Evolutionary conservation across 495 filamentous ascomycete genomes (phyloP).

Genomic region (Apodospora peruviana): DNA sequence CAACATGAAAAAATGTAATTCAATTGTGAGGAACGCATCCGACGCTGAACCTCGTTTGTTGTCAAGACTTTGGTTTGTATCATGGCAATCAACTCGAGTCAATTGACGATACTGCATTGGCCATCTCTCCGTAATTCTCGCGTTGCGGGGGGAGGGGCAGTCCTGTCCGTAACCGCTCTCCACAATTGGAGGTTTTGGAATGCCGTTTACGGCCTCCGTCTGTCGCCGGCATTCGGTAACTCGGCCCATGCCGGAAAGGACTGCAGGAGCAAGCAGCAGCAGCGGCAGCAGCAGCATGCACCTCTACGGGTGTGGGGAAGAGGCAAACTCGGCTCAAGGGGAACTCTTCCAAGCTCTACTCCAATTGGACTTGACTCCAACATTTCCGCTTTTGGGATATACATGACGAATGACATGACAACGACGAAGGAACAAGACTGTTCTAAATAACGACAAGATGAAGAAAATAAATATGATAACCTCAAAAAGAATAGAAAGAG

Average conservation of each 20-base stretch:
- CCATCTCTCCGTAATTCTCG: not conserved
- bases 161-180: not conserved
- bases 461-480: not conserved
- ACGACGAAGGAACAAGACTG: not conserved
- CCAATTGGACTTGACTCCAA: not conserved
- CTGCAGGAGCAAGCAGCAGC: not conserved
- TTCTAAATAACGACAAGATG: not conserved
- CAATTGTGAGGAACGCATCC: not conserved
- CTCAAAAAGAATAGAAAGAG: not conserved
- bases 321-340: constrained; percentile 17
- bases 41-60: not conserved
- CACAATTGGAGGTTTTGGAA: no score
- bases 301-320: not conserved
- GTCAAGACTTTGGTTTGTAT: not conserved
- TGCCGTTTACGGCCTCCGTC: no score
- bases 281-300: no score
- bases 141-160: no score
- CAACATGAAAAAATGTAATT: not conserved
- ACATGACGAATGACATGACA: not conserved
- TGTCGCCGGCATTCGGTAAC: constrained; percentile 26
- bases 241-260: constrained; percentile 15
- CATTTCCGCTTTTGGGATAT: not conserved
- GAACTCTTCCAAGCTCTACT: not conserved
- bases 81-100: not conserved
- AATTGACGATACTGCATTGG: not conserved